phyloP scores from a whole-genome alignment of 371 early-diverging fungal genomes.

The Capniomyces stellatus region DNA sequence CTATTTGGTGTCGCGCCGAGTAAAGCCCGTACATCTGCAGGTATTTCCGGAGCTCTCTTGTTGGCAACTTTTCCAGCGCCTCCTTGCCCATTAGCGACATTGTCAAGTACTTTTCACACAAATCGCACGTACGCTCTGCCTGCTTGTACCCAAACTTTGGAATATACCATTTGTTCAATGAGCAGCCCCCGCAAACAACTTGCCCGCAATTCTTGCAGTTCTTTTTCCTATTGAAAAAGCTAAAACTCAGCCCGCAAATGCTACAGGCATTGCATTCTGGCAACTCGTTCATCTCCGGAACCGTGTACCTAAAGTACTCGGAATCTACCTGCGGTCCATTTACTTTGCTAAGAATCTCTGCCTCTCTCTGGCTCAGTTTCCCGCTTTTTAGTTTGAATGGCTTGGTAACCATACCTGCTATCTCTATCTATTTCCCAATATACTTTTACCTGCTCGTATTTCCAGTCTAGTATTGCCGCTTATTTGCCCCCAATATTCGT shows the following conservation, averaged over 20 bases:
- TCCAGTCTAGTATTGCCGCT: too few relatives aligned
- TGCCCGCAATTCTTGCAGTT: slow-evolving; percentile 5
- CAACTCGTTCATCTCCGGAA: background rate
- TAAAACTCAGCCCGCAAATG: background rate
- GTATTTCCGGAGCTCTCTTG: slow-evolving; percentile 17
- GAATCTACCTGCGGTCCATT: background rate
- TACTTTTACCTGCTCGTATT: too few relatives aligned
- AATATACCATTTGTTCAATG: slow-evolving; percentile 13
- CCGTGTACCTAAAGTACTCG: background rate
- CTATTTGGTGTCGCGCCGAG: slow-evolving; percentile 10
- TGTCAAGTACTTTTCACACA: slow-evolving; percentile 15
- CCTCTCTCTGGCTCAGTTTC: too few relatives aligned
- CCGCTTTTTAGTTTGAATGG: too few relatives aligned
- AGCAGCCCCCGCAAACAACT: slow-evolving; percentile 18
- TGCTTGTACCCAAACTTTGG: slow-evolving; percentile 19
- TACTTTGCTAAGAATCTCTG: too few relatives aligned
- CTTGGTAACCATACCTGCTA: too few relatives aligned
- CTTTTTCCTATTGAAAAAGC: background rate
- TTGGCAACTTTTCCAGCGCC: slow-evolving; percentile 7
- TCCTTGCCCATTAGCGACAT: slow-evolving; percentile 11
- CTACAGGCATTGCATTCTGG: background rate
- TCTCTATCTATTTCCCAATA: too few relatives aligned
- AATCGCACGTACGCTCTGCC: slow-evolving; percentile 10
- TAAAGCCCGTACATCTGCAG: slow-evolving; percentile 16
- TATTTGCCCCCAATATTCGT: too few relatives aligned